These are phyloP conservation scores for Arthrobotrys sinensis DNA, from an alignment of 2,329 filamentous ascomycete genomes.

Conservation along the genomic window DNA sequence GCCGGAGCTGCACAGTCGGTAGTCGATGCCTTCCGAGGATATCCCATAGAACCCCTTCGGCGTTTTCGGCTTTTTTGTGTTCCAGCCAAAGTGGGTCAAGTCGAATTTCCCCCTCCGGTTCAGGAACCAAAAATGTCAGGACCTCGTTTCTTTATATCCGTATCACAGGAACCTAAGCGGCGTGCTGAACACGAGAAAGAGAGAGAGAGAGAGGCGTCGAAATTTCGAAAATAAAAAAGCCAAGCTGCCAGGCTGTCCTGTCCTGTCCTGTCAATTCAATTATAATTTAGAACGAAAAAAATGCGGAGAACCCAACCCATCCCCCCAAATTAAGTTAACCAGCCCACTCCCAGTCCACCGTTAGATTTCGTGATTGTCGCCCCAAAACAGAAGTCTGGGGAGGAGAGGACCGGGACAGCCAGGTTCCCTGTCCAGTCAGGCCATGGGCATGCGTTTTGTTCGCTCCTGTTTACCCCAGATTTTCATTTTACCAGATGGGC, in stretches of 20 bases:
- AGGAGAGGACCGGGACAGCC: not conserved
- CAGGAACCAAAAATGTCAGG: constrained; percentile 24
- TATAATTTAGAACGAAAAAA: constrained; percentile 15
- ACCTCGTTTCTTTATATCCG: not conserved
- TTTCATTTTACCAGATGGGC: constrained; percentile 26
- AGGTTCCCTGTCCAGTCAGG: constrained; percentile 21
- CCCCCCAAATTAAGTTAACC: not conserved
- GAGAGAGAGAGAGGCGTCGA: not conserved
- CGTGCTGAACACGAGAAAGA: constrained; percentile 12
- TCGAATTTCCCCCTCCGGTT: constrained; percentile 13
- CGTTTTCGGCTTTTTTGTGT: constrained; percentile 12
- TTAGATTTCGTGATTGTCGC: constrained; percentile 23
- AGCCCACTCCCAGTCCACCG: constrained; percentile 10
- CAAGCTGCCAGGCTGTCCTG: constrained; percentile 16
- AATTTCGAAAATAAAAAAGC: constrained; percentile 8
- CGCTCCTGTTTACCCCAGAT: constrained; percentile 26
- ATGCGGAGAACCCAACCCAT: constrained; percentile 16
- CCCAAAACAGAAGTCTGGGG: constrained; percentile 24
- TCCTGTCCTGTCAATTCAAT: constrained; percentile 5
- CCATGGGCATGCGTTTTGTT: constrained; percentile 21
- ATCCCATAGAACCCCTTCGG: constrained; percentile 26
- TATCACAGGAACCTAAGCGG: constrained; percentile 23
- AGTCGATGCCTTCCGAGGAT: constrained; percentile 6
- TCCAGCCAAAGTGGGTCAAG: constrained; percentile 21
- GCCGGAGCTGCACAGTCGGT: not conserved